Base-by-base conservation (phyloP, 257 asterid species). In the Penstemon davidsonii region DNA sequence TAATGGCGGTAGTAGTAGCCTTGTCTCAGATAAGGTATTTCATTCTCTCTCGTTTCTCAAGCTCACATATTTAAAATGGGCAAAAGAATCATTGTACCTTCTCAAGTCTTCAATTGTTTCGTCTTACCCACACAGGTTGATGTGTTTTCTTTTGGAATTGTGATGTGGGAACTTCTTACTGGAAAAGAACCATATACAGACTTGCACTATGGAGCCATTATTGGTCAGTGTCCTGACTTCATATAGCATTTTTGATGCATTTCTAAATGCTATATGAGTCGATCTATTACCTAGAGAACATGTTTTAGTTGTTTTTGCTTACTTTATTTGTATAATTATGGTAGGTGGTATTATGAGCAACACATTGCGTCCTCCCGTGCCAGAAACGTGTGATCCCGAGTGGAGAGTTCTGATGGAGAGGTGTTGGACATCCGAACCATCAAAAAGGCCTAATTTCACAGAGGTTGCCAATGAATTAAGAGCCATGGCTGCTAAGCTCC, bases 81-180 rank as follows among this genome's bases (percentile, higher is more conserved):
- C 33, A 25, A 25, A 25, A 25, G 33, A 25, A 25, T 25, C 33
- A 25, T 25, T 25, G 33, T 25, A 25, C 33, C 33, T 25, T 25
- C 2, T 25, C 33, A 25, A 25, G n/a, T n/a, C n/a, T n/a, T n/a
- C n/a, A n/a, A 2, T 1, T 52, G 53, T 46, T 5, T 66, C 25
- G 8, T 70, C 60, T 25, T 25, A 0, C 33, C 33, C 33, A 25
- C 33, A 12, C 79, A 94, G 99, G 99, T 94, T 52, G 99, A 94
- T 67, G 96, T 94, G 41, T 94, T 87, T 43, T 94, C 99, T 15
- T 94, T 79, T 73, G 99, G 99, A 68, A 91, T 94, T 11, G 99
- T 91, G 49, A 85, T 94, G 98, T 94, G 99, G 98, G 99, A 94
- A 79, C 95, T 94, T 70, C 90, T 94, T 18, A 94, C 99, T 0